phyloP scores from a whole-genome alignment of 768 basidiomycete species.

The Mycena alexandri region DNA sequence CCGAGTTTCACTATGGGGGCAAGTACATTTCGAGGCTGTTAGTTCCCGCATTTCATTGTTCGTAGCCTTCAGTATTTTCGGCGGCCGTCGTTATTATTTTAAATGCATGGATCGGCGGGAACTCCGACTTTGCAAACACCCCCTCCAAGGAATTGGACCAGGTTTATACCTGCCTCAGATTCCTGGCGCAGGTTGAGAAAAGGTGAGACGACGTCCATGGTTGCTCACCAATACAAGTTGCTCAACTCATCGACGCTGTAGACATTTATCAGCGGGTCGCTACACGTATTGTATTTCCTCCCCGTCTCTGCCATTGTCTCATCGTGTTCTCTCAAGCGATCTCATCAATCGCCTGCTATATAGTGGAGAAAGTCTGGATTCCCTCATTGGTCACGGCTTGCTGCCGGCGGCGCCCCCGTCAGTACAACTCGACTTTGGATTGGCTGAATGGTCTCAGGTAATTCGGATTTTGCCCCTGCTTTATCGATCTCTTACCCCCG shows the following conservation, averaged over 20 bases:
- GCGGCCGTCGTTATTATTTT: conserved; percentile 59
- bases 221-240: not conserved
- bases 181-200: not conserved
- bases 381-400: not conserved
- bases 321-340: conserved; percentile 16
- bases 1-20: conserved; percentile 33
- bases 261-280: conserved; percentile 27
- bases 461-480: no score
- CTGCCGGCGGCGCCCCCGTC: conserved; percentile 7
- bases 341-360: conserved; percentile 25
- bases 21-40: not conserved
- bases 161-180: conserved; percentile 56
- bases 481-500: no score
- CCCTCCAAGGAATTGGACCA: conserved; percentile 55
- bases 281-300: conserved; percentile 13
- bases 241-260: not conserved
- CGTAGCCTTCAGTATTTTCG: conserved; percentile 39
- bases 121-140: conserved; percentile 47
- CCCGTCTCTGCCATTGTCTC: not conserved
- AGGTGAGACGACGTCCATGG: not conserved
- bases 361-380: conserved; percentile 13
- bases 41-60: not conserved
- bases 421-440: conserved; percentile 4
- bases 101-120: conserved; percentile 60
- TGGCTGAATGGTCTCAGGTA: no score